Evolutionary conservation across 768 basidiomycete genomes (phyloP), one percentile per base, ranked within the genome.

Genomic region (Pulveroboletus ravenelii): DNA sequence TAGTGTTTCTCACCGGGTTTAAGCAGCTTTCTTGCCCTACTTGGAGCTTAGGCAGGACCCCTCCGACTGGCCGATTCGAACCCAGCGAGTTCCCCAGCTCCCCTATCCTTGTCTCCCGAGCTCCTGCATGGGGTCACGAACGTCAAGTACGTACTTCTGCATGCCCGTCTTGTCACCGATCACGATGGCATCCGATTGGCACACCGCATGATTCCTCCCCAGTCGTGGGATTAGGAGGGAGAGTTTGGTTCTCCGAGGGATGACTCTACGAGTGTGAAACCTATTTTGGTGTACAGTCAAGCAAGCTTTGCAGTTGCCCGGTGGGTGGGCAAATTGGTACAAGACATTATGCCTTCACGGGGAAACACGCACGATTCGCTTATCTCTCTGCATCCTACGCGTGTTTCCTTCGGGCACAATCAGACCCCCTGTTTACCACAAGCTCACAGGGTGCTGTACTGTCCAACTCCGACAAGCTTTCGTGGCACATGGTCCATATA

Each of bases 191-290:
- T 39, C 17, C 51, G 45, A 40, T 44, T 12, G 43, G 41, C 18
- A 6, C 34, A 10, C 20, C 20, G 20, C 25, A 27, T 27, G 25
- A 27, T 27, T 27, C 25, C 25, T 27, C 25, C 25, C 25, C 25
- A 27, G 31, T 13, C 31, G 31, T 32, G 13, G 31, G 31, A 10
- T 17, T 66, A 79, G 42, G 62, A 65, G 30, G 55, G 62, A 27
- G 72, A 78, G 50, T 44, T 55, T 20, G 70, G 73, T 34, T 82
- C 80, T 57, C 68, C 67, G 30, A 73, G 73, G 18, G 58, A 55
- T n/a, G 70, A 74, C 20, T 80, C 80, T 0, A 71, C 71, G 3
- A 83, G 85, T 4, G 62, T 83, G 42, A 70, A 87, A 27, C 25
- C 25, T 27, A 27, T 5, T 27, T 27, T 27, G 25, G 25, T 27